Evolutionary conservation across 1,284 basidiomycete species (phyloP).

Genomic region (Somion occarium): DNA sequence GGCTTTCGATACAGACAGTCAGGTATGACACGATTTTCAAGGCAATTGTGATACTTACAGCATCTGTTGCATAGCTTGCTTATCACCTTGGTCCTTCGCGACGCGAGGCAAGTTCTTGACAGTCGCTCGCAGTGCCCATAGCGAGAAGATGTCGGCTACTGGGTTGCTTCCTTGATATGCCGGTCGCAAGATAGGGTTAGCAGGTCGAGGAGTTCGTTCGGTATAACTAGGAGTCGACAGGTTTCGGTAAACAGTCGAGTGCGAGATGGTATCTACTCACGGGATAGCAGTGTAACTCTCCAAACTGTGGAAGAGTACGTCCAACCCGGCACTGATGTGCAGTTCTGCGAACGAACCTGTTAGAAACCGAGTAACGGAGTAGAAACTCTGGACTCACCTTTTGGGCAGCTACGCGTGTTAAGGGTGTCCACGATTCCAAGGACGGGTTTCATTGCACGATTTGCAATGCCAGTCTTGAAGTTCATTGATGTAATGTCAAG

Average conservation of each 20-base stretch:
- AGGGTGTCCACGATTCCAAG: constrained; percentile 81
- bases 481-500: constrained; percentile 86
- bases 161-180: constrained; percentile 97
- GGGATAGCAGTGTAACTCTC: constrained; percentile 92
- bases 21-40: background rate
- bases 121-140: constrained; percentile 91
- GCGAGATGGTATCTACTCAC: constrained; percentile 34
- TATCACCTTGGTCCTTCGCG: constrained; percentile 74
- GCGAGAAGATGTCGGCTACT: constrained; percentile 92
- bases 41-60: constrained; percentile 50
- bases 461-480: constrained; percentile 97
- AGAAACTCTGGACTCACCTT: constrained; percentile 20
- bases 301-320: constrained; percentile 92
- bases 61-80: constrained; percentile 89
- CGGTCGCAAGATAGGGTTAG: constrained; percentile 86
- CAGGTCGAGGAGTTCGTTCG: constrained; percentile 84
- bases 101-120: constrained; percentile 90
- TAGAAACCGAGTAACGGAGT: background rate
- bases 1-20: constrained; percentile 32
- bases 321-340: constrained; percentile 88
- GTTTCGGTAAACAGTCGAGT: constrained; percentile 8
- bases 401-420: constrained; percentile 61
- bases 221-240: constrained; percentile 55
- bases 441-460: constrained; percentile 84
- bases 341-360: constrained; percentile 53